A percentile compares a stretch with the other conserved stretches of the same genome.
Evolutionary conservation across 495 filamentous ascomycete genomes (phyloP).

Genomic region (Aspergillus olivimuriae): DNA sequence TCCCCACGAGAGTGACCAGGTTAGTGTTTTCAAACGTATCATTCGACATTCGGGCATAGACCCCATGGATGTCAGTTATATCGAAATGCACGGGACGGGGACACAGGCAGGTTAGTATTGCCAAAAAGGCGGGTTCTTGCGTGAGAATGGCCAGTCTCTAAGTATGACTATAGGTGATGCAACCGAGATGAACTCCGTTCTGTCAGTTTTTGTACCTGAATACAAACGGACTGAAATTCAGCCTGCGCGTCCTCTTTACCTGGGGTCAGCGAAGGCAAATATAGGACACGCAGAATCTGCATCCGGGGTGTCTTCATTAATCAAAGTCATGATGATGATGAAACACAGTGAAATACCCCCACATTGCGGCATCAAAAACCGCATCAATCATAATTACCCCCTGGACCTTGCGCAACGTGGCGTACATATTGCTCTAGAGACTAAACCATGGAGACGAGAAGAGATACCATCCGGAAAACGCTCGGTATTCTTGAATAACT

Average conservation of each 20-base stretch:
- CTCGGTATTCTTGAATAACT: conserved; percentile 65
- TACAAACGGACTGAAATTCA: conserved; percentile 43
- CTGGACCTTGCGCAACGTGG: conserved; percentile 67
- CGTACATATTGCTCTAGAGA: conserved; percentile 59
- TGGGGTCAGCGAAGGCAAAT: conserved; percentile 85
- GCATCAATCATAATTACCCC: conserved; percentile 77
- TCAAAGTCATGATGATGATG: conserved; percentile 87
- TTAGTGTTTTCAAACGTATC: conserved; percentile 60
- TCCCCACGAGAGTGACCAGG: conserved; percentile 58
- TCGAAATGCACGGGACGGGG: conserved; percentile 86
- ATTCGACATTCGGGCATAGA: conserved; percentile 64
- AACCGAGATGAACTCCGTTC: conserved; percentile 75
- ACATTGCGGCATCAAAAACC: conserved; percentile 81
- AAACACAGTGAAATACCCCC: conserved; percentile 76
- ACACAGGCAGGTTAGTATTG: conserved; percentile 76
- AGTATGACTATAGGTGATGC: no score
- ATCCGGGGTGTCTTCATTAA: conserved; percentile 73
- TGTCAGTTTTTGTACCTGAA: conserved; percentile 73
- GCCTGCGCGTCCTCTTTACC: conserved; percentile 66
- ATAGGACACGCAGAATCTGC: conserved; percentile 87
- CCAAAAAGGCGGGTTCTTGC: no score
- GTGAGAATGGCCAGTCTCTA: no score
- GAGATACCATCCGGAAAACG: conserved; percentile 52
- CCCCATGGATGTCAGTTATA: conserved; percentile 69
- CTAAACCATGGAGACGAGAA: conserved; percentile 61